Evolutionary conservation across 2,329 filamentous ascomycete genomes (phyloP), one percentile per base, ranked within the genome.

Genomic region (Xylaria sp.): DNA sequence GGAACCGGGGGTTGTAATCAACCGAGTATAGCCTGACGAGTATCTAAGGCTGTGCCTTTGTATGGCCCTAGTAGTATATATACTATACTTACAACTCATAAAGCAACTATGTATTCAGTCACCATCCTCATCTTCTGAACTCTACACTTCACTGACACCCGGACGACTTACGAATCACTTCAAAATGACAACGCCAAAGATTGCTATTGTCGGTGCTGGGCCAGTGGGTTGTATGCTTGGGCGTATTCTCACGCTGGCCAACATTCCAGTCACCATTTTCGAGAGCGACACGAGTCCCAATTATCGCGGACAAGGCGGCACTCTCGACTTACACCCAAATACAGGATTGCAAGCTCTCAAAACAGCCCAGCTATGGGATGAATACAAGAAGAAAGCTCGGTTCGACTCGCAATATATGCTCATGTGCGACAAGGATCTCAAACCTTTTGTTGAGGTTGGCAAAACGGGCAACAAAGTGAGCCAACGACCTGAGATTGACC

Each of bases 291-390:
- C 77, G 8, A 79, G 80, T 3, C 80, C 81, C n/a, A 72, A 83
- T 68, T 82, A 82, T 63, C 80, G 84, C 50, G 80, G 77, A 5
- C 84, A 87, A 73, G 86, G 86, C 37, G 86, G 87, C 9, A 84
- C 79, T 3, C 81, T 90, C 2, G 87, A 89, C 72, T 77, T 90
- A 9, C 86, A 89, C 70, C 82, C 82, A 0, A 70, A 78, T 2
- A 84, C 83, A 0, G 87, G 87, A 0, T 82, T 88, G 37, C 78
- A 80, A 3, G 87, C 53, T 6, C 5, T 59, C 3, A 51, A 42
- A 47, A 58, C n/a, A 50, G 58, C 85, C 3, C 82, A 81, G 0
- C 76, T 89, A 5, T 85, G 80, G 75, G 81, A 84, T 0, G 79
- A 84, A 35, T 90, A 88, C 74, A 71, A 79, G 18, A 79, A 82